Evolutionary conservation across 306 rosid genomes (phyloP).

Genomic region (Aeschynomene evenia): DNA sequence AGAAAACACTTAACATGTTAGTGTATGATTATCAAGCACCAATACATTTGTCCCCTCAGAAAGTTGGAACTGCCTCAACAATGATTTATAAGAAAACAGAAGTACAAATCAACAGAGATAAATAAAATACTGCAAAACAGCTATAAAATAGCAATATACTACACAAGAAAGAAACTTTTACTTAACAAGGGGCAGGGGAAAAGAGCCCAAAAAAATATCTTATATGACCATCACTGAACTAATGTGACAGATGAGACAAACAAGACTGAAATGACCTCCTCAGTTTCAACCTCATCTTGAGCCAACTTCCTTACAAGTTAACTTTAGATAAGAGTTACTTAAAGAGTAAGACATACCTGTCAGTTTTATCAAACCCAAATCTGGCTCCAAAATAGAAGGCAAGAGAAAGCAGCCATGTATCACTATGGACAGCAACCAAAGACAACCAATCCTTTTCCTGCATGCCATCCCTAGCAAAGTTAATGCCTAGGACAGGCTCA

Average conservation of each 20-base stretch:
- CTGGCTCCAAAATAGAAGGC: slow-evolving; percentile 93
- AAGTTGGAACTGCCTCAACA: slow-evolving; percentile 18
- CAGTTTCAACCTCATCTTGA: slow-evolving; percentile 9
- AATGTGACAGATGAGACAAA: slow-evolving; percentile 13
- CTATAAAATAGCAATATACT: background rate
- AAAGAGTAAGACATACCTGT: slow-evolving; percentile 51
- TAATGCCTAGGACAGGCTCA: slow-evolving; percentile 90
- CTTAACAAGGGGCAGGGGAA: background rate
- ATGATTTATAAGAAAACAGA: slow-evolving; percentile 14
- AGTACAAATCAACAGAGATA: slow-evolving; percentile 3
- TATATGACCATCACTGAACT: slow-evolving; percentile 6
- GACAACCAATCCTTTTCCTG: slow-evolving; percentile 83
- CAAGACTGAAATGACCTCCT: slow-evolving; percentile 10
- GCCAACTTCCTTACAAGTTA: slow-evolving; percentile 22
- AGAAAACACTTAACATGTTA: background rate
- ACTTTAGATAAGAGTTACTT: background rate
- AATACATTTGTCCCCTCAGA: slow-evolving; percentile 1
- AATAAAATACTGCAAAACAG: slow-evolving; percentile 8
- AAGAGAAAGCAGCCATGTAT: slow-evolving; percentile 82
- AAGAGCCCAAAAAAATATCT: background rate
- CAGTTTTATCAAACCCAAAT: slow-evolving; percentile 74
- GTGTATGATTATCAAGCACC: background rate
- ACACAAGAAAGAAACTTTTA: slow-evolving; percentile 12
- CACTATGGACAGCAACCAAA: slow-evolving; percentile 88
- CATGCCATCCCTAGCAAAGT: slow-evolving; percentile 97